Conservation (phyloP, 2,329 filamentous ascomycete genomes). For the Calonectria pauciramosa region DNA sequence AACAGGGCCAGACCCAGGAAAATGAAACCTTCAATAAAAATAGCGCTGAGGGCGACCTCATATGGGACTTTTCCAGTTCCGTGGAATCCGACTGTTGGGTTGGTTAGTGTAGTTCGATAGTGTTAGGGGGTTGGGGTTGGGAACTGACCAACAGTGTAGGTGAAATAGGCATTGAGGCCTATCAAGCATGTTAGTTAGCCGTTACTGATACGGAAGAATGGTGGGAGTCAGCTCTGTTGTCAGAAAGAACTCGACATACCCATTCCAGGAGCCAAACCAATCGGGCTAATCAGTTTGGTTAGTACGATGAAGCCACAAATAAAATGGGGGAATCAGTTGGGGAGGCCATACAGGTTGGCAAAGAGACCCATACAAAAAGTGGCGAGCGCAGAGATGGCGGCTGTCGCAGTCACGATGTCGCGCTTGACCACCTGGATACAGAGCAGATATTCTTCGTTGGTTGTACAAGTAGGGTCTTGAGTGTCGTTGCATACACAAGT, state of each 20-base stretch:
- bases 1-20: conserved; percentile 85
- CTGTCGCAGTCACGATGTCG: conserved; percentile 87
- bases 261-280: conserved; percentile 60
- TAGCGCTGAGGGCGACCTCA: conserved; percentile 82
- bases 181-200: neutral
- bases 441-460: conserved; percentile 71
- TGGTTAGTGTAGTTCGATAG: neutral
- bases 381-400: conserved; percentile 83
- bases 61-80: conserved; percentile 82
- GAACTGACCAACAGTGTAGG: conserved; percentile 70
- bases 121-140: neutral
- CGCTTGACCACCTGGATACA: conserved; percentile 77
- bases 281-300: conserved; percentile 44
- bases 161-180: conserved; percentile 87
- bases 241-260: conserved; percentile 42
- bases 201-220: conserved; percentile 14
- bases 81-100: conserved; percentile 75
- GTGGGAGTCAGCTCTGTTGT: neutral
- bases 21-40: conserved; percentile 90
- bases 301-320: neutral
- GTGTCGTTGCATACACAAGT: conserved; percentile 79
- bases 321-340: neutral
- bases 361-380: conserved; percentile 89
- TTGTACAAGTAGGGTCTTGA: conserved; percentile 65
- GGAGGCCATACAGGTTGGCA: conserved; percentile 74